These are phyloP conservation scores for Diutina ranongensis DNA, from an alignment of 1,139 yeast species.

Conservation along the genomic window DNA sequence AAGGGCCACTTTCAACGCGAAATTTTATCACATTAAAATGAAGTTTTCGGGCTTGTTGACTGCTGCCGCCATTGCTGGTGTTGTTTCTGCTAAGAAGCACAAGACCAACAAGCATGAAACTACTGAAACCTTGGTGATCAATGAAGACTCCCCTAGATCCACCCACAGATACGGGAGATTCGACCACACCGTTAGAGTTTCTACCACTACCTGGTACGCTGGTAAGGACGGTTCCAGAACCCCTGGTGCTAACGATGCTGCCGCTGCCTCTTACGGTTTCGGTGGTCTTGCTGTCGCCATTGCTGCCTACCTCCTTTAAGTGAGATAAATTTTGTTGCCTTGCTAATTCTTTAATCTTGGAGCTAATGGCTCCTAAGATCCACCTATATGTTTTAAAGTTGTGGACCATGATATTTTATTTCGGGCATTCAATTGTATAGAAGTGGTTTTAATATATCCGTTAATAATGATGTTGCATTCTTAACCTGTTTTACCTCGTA, in stretches of 20 bases:
- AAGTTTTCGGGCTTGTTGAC: constrained; percentile 5
- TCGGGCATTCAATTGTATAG: neutral
- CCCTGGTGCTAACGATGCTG: constrained; percentile 2
- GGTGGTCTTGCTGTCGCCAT: constrained; percentile 3
- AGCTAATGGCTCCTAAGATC: neutral
- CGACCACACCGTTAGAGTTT: constrained; percentile 5
- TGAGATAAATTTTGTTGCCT: neutral
- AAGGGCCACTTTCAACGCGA: neutral
- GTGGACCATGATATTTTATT: neutral
- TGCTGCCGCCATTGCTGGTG: neutral
- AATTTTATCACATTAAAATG: neutral
- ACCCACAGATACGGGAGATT: constrained; percentile 4
- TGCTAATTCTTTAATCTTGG: neutral
- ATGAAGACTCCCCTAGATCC: constrained; percentile 5
- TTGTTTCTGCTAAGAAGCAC: neutral
- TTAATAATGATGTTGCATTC: neutral
- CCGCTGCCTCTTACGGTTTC: neutral
- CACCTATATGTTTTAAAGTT: neutral
- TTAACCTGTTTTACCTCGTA: too few relatives aligned
- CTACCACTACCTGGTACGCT: constrained; percentile 3
- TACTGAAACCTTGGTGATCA: neutral
- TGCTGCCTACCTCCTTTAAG: constrained; percentile 1
- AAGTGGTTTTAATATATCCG: neutral
- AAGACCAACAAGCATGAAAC: neutral
- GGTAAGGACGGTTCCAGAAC: constrained; percentile 2